These are phyloP conservation scores for Teratosphaeria zuluensis DNA, from an alignment of 2,329 filamentous ascomycete genomes.

Conservation along the genomic window DNA sequence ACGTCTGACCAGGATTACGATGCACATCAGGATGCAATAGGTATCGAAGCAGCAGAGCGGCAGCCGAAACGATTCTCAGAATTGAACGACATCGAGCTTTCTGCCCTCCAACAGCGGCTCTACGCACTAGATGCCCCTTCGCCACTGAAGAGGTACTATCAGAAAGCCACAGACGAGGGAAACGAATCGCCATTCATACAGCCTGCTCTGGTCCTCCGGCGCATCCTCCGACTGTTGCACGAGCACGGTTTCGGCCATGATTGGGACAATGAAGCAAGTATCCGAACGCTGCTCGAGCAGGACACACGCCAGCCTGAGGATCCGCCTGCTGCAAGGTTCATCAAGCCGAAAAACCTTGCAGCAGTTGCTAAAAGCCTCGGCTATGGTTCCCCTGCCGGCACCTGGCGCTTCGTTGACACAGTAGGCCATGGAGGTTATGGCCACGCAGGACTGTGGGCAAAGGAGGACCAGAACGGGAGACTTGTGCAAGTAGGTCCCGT, in stretches of 20 bases:
- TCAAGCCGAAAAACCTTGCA: not conserved
- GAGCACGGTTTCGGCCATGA: not conserved
- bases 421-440: not conserved
- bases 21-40: not conserved
- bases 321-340: not conserved
- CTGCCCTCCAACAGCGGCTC: not conserved
- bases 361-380: not conserved
- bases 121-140: not conserved
- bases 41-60: not conserved
- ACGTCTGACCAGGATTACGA: not conserved
- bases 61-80: not conserved
- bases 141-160: not conserved
- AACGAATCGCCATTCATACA: not conserved
- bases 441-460: not conserved
- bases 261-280: not conserved
- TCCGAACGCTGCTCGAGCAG: not conserved
- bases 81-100: not conserved
- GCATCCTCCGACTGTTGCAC: not conserved
- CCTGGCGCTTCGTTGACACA: not conserved
- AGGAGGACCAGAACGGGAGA: not conserved
- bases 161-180: not conserved
- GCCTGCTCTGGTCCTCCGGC: not conserved
- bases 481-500: not conserved
- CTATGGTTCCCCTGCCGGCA: not conserved
- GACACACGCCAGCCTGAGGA: not conserved